phyloP scores from a whole-genome alignment of 2,329 filamentous ascomycete genomes.

The Celoporthe dispersa region DNA sequence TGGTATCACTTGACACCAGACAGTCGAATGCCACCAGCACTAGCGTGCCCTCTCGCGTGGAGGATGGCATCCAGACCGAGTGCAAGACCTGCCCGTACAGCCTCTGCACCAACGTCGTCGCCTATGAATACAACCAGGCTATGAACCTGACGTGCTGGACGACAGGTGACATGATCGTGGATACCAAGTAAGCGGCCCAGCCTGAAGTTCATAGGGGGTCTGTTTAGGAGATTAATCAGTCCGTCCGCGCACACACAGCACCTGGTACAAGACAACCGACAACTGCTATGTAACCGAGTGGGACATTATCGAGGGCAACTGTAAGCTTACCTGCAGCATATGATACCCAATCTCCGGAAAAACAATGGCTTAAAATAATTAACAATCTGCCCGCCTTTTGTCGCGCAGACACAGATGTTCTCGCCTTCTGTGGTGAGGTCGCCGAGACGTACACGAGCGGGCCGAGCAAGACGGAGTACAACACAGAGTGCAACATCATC shows the following conservation, averaged over 20 bases:
- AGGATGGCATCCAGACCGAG: conserved; percentile 26
- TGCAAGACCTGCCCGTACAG: conserved; percentile 29
- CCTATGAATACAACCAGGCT: neutral
- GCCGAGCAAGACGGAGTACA: conserved; percentile 22
- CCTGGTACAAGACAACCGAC: conserved; percentile 26
- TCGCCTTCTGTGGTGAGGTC: conserved; percentile 24
- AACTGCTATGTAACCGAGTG: conserved; percentile 28
- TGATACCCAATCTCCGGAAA: neutral
- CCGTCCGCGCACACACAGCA: neutral
- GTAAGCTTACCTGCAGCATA: neutral
- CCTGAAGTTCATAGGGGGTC: too few relatives aligned
- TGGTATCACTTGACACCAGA: conserved; percentile 1
- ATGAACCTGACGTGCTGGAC: conserved; percentile 28
- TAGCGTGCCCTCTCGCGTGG: conserved; percentile 18
- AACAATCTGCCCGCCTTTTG: neutral
- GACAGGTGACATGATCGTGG: conserved; percentile 25
- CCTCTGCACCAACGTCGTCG: conserved; percentile 24
- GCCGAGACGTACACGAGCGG: conserved; percentile 13
- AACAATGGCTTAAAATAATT: neutral
- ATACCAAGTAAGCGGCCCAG: conserved; percentile 21
- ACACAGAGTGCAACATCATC: conserved; percentile 30
- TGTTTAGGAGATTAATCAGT: neutral
- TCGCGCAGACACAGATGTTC: conserved; percentile 22
- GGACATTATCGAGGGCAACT: conserved; percentile 29
- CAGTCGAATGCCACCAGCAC: conserved; percentile 13